A percentile compares a stretch with the other conserved stretches of the same genome.
These are phyloP conservation scores for Boletus patriciae DNA, from an alignment of 768 basidiomycete species.

Conservation along the genomic window DNA sequence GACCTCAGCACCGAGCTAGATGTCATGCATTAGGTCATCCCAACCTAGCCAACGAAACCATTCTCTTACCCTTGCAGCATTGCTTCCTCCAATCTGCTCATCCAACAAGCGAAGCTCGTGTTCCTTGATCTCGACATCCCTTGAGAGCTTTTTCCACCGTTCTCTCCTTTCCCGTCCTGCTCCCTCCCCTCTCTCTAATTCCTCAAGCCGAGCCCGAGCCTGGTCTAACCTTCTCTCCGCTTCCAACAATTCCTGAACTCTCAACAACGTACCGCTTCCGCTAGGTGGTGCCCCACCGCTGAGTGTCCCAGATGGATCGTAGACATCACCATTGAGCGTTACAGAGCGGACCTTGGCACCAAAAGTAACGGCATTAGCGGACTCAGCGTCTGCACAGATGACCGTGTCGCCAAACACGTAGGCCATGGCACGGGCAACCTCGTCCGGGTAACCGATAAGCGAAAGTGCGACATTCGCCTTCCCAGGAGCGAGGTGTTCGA, in stretches of 20 bases:
- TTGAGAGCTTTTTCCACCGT: constrained; percentile 55
- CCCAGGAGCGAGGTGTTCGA: constrained; percentile 68
- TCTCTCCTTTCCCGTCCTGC: constrained; percentile 53
- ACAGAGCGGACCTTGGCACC: constrained; percentile 71
- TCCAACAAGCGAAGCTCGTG: constrained; percentile 83
- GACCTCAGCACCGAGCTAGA: constrained; percentile 80
- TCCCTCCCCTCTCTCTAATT: constrained; percentile 56
- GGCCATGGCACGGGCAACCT: constrained; percentile 84
- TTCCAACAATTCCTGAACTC: constrained; percentile 78
- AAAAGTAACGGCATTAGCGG: constrained; percentile 90
- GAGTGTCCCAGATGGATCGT: constrained; percentile 93
- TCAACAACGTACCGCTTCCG: constrained; percentile 69
- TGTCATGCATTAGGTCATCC: not conserved
- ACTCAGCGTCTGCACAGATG: constrained; percentile 84
- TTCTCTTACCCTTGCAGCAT: constrained; percentile 74
- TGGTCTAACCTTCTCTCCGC: constrained; percentile 59
- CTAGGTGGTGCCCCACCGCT: constrained; percentile 88
- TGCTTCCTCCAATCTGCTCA: constrained; percentile 85
- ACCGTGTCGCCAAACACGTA: constrained; percentile 94
- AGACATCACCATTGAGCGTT: constrained; percentile 92
- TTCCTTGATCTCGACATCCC: constrained; percentile 84
- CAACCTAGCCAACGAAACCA: not conserved
- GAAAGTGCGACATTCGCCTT: constrained; percentile 88
- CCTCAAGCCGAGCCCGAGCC: constrained; percentile 47
- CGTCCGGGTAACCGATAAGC: constrained; percentile 76